Base-by-base conservation (phyloP, 2,329 filamentous ascomycete genomes). In the Aaosphaeria arxii region DNA sequence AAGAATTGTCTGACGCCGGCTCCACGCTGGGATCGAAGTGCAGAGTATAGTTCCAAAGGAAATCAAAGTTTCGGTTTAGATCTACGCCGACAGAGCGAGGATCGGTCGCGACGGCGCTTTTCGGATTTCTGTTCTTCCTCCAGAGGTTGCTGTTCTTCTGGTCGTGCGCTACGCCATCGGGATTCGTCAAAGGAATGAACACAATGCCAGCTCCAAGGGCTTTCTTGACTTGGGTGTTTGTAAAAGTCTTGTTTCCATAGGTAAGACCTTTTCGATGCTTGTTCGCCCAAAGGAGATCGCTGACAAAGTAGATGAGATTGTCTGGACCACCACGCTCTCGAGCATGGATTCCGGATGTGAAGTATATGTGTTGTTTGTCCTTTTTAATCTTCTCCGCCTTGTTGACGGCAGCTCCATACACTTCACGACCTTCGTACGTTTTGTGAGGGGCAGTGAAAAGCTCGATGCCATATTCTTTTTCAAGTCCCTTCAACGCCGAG, bases 291-390 rank as follows among this genome's bases (percentile, higher is more conserved):
- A 84, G 71, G 5, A 84, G 71, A 58, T 84, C 81, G 1, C 77
- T 69, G 38, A 83, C 68, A 63, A 82, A 83, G 68, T 82, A 82
- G 40, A 84, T 67, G 7, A 84, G 67, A 49, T 78, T 74, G 57
- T 84, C 81, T 0, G 80, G 74, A 0, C 75, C 77, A 13, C 80
- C 81, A n/a, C 81, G 75, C 64, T 84, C 81, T 17, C 81, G 76
- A 5, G 81, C 78, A 52, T 84, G 81, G 31, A 83, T 77, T 9
- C 72, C 78, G 24, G 74, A 75, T 47, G 77, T 77, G 50, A 84
- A 69, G 59, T 79, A 80, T 31, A 81, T 74, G 36, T 75, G 72
- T 51, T 77, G 76, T 11, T 70, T 69, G 45, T 70, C 62, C 35
- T 70, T 69, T 42, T 70, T 69, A 13, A 64, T 64, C 44, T 71